Evolutionary conservation across 1,284 basidiomycete species (phyloP), one percentile per base, ranked within the genome.

Genomic region (Irpex sp.): DNA sequence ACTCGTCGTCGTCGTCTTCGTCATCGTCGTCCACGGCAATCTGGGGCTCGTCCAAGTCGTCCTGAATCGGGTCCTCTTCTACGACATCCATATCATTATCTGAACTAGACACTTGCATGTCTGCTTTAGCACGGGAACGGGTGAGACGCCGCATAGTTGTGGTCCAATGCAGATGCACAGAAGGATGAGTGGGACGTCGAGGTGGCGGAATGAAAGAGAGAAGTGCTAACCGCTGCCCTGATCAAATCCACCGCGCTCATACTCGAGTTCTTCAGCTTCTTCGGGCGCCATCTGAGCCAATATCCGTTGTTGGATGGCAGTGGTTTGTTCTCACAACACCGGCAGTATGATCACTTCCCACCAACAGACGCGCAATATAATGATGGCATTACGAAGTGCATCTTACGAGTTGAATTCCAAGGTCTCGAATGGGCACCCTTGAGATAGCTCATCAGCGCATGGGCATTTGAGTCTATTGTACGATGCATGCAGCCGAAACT

Each of bases 1-100:
- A 66, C 15, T 67, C 65, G 48, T 74, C 74, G 2, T 64, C 71
- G 59, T 70, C 70, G 67, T 69, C 69, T 57, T 73, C 70, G 5
- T 62, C 69, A 19, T 73, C 73, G 26, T 68, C 66, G 6, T 64
- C 69, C 7, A 67, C 61, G 15, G 52, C 60, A 36, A 69, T 63
- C 34, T 72, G 72, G 65, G 67, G 65, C 9, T 74, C 74, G n/a
- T 70, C 68, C 36, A 71, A 67, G 19, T 62, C 61, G 15, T 57
- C 61, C 8, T 17, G 49, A 52, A 49, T 21, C 21, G 48, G 55
- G 19, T 65, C 58, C 31, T 65, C 64, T n/a, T 61, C 64, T 34
- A 58, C 64, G 26, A 60, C 62, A 34, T 65, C 62, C 49, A 63
- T 57, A 5, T 63, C 64, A 48, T 40, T 56, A 4, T 65, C 64